Conservation (phyloP, 352 stramenopile species). For the Elongisporangium anandrum region DNA sequence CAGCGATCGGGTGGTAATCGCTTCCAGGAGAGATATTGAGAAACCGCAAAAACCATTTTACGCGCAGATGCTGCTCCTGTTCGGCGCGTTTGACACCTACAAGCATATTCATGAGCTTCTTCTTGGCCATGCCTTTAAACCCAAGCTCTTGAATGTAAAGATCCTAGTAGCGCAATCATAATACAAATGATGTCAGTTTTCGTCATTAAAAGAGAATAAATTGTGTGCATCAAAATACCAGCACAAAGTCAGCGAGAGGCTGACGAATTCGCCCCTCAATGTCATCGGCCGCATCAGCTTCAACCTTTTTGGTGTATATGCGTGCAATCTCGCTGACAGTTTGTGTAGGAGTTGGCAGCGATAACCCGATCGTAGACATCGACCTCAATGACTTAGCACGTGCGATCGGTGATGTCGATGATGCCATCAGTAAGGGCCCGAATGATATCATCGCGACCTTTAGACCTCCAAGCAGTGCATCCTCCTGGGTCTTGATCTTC, state of each 20-base stretch:
- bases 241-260: conserved; percentile 40
- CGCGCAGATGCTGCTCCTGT: conserved; percentile 39
- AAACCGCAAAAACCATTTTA: conserved; percentile 69
- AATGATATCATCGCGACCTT: conserved; percentile 1
- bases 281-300: conserved; percentile 33
- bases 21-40: conserved; percentile 28
- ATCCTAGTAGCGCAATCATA: conserved; percentile 26
- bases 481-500: conserved; percentile 32
- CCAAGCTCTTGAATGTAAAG: conserved; percentile 61
- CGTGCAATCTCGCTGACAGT: conserved; percentile 55
- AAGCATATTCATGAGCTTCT: conserved; percentile 46
- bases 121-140: conserved; percentile 50
- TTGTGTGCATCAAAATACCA: conserved; percentile 8
- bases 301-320: conserved; percentile 61
- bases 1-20: conserved; percentile 29
- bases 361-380: not conserved
- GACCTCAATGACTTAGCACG: not conserved
- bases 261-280: conserved; percentile 26
- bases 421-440: not conserved
- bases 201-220: not conserved
- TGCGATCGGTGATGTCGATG: not conserved
- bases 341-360: conserved; percentile 15
- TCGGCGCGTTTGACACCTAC: conserved; percentile 32
- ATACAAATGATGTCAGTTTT: not conserved
- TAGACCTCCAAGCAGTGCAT: conserved; percentile 23